Conservation (phyloP, 2,329 filamentous ascomycete genomes). For the Emericellopsis cladophorae region DNA sequence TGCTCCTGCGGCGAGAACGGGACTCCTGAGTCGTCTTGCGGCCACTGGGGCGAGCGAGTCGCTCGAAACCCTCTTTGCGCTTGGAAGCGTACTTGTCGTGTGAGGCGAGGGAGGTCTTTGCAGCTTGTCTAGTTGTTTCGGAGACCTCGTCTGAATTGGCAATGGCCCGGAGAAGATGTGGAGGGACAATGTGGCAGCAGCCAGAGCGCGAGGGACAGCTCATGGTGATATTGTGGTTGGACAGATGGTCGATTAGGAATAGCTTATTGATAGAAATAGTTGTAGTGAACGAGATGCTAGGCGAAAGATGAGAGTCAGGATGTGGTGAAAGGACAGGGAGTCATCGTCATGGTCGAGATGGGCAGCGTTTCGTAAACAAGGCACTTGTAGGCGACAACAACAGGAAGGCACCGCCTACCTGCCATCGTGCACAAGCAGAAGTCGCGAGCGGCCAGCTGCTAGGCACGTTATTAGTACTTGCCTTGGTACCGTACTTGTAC, state of each 20-base stretch:
- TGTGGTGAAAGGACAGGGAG: too few species aligned
- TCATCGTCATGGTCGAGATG: too few species aligned
- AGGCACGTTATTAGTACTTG: too few species aligned
- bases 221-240: background rate
- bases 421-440: too few species aligned
- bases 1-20: conserved; percentile 9
- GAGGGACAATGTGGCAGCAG: conserved; percentile 28
- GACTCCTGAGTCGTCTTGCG: conserved; percentile 6
- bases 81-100: conserved; percentile 16
- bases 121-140: conserved; percentile 20
- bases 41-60: conserved; percentile 18
- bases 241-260: background rate
- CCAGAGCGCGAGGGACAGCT: background rate
- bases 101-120: conserved; percentile 19
- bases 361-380: too few species aligned
- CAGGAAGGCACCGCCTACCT: too few species aligned
- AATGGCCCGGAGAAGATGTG: conserved; percentile 30
- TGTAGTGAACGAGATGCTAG: background rate
- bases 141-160: conserved; percentile 23
- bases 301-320: too few species aligned
- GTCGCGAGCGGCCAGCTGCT: too few species aligned
- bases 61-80: conserved; percentile 20
- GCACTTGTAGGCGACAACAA: too few species aligned
- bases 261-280: background rate
- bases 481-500: too few species aligned